Evolutionary conservation across 345 rosid species (phyloP), one percentile per base, ranked within the genome.

Genomic region (Citrus cavaleriei): DNA sequence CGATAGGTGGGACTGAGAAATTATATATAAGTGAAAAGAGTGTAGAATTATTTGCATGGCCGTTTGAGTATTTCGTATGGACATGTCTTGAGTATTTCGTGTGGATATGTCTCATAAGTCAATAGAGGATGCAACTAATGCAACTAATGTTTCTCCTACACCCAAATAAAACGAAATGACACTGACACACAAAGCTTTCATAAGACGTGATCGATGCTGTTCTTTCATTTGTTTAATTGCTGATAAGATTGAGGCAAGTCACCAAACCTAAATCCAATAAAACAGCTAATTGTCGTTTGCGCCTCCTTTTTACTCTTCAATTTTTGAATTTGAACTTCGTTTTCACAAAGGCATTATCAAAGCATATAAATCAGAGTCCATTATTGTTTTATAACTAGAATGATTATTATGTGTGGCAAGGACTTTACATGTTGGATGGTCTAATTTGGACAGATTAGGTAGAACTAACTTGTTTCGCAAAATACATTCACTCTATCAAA

Each of bases 101-200:
- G 63, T 14, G 57, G 65, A 60, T 3, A 66, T 61, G 81, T 37
- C 57, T 63, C 8, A 24, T 4, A 62, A 82, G 93, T 90, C 94
- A 88, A 92, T 54, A 85, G 89, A 70, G 68, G 97, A 86, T 89
- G 86, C 91, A 91, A 90, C 95, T 83, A 90, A 84, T 78, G 66
- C 46, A 40, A 40, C 46, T 40, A 40, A 40, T 40, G 84, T 67
- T 63, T 24, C 72, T 73, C 80, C 37, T 40, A 76, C 69, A 88
- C 87, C 86, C 73, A 62, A 74, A 71, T 73, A 18, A 76, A 79
- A 10, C 72, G 55, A 79, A 35, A 65, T 5, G 46, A 75, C 18
- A 42, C 18, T 57, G 24, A 8, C 10, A 69, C 28, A 28, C 0
- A 28, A n/a, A 28, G 46, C 10, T 49, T 67, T n/a, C 35, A 10